Evolutionary conservation across 257 asterid species (phyloP).

Genomic region (Buddleja alternifolia): DNA sequence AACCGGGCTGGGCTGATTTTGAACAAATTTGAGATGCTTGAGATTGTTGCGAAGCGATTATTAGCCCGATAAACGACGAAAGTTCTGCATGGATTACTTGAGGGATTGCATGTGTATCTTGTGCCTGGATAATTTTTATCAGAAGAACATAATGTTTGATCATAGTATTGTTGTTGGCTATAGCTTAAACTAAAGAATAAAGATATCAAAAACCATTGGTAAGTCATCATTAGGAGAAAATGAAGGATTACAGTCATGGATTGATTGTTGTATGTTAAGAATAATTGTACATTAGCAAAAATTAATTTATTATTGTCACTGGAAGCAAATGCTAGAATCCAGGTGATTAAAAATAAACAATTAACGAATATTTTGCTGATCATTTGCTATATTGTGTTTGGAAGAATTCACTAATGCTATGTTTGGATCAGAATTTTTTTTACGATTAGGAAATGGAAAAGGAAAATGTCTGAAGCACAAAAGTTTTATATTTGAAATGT

Average conservation of each 20-base stretch:
- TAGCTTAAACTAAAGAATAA: slow-evolving; percentile 28
- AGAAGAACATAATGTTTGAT: slow-evolving; percentile 47
- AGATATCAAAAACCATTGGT: slow-evolving; percentile 36
- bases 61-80: slow-evolving; percentile 57
- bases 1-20: slow-evolving; percentile 30
- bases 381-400: not conserved
- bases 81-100: slow-evolving; percentile 42
- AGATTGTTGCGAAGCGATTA: slow-evolving; percentile 36
- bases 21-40: slow-evolving; percentile 50
- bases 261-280: not conserved
- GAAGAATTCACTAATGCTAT: not conserved
- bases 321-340: too few species aligned
- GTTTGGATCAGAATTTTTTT: too few species aligned
- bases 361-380: not conserved
- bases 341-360: too few species aligned
- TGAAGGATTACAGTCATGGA: not conserved
- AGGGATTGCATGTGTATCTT: slow-evolving; percentile 54
- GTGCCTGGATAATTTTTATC: slow-evolving; percentile 46
- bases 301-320: too few species aligned
- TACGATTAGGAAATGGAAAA: too few species aligned
- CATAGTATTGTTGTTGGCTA: slow-evolving; percentile 67
- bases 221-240: slow-evolving; percentile 27
- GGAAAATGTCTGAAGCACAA: too few species aligned
- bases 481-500: too few species aligned
- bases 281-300: not conserved